These are phyloP conservation scores for Quercus agrifolia DNA, from an alignment of 306 rosid genomes.

Conservation along the genomic window DNA sequence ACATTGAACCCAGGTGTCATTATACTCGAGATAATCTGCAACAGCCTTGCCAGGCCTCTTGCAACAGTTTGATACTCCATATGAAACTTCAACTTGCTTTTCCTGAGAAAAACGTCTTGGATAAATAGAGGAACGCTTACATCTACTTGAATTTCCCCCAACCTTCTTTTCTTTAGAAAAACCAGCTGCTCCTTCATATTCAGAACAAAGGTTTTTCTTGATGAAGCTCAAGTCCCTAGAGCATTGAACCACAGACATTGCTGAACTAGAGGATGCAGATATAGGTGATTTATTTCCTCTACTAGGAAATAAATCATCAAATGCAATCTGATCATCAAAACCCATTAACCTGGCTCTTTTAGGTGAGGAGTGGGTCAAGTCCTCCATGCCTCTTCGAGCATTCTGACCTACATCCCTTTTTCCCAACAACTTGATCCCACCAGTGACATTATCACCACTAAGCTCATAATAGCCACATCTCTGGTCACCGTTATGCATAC, in stretches of 20 bases:
- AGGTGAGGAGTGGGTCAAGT: slow-evolving; percentile 37
- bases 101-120: slow-evolving; percentile 24
- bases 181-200: slow-evolving; percentile 45
- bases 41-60: slow-evolving; percentile 26
- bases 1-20: slow-evolving; percentile 91
- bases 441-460: slow-evolving; percentile 31
- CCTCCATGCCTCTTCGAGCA: slow-evolving; percentile 35
- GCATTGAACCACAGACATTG: slow-evolving; percentile 34
- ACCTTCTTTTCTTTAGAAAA: slow-evolving; percentile 27
- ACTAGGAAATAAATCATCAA: slow-evolving; percentile 32
- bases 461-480: slow-evolving; percentile 92
- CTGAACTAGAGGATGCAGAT: slow-evolving; percentile 39
- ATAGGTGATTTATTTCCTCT: slow-evolving; percentile 44
- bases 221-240: slow-evolving; percentile 52
- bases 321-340: slow-evolving; percentile 32
- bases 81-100: slow-evolving; percentile 33
- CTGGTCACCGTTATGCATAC: slow-evolving; percentile 62
- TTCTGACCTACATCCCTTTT: slow-evolving; percentile 45
- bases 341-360: slow-evolving; percentile 54
- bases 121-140: slow-evolving; percentile 31
- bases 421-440: slow-evolving; percentile 26
- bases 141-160: slow-evolving; percentile 30
- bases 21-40: slow-evolving; percentile 32
- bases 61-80: slow-evolving; percentile 31
- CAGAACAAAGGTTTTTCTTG: slow-evolving; percentile 47